Evolutionary conservation across 768 basidiomycete species (phyloP).

Genomic region (Termitomyces sp.): DNA sequence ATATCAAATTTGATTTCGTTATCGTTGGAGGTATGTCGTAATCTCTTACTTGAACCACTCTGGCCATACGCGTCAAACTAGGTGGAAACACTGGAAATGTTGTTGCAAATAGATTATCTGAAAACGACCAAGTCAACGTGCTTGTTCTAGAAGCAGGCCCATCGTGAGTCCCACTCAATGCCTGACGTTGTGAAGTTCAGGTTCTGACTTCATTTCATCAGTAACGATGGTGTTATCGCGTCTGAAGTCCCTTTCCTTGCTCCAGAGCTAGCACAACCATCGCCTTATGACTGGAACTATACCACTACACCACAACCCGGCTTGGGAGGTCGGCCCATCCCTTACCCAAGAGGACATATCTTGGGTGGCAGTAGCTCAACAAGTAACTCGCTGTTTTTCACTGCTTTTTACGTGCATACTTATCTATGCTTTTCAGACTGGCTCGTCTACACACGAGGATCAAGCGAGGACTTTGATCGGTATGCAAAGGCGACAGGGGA

Average conservation of each 20-base stretch:
- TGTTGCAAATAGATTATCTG: constrained; percentile 25
- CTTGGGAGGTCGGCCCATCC: constrained; percentile 19
- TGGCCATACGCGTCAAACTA: background rate
- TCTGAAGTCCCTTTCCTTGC: constrained; percentile 18
- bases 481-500: constrained; percentile 22
- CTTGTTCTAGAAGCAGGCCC: constrained; percentile 26
- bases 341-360: constrained; percentile 24
- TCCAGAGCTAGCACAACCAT: constrained; percentile 4
- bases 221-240: constrained; percentile 15
- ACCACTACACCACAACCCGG: constrained; percentile 23
- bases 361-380: constrained; percentile 25
- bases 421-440: constrained; percentile 6
- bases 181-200: background rate
- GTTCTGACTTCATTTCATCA: background rate
- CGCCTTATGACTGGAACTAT: constrained; percentile 26
- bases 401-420: background rate
- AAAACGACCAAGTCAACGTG: constrained; percentile 19
- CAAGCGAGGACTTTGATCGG: constrained; percentile 29
- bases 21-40: constrained; percentile 15
- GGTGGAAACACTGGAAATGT: constrained; percentile 16
- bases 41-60: background rate
- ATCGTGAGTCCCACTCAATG: constrained; percentile 12
- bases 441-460: constrained; percentile 26
- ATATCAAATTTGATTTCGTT: constrained; percentile 18
- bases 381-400: constrained; percentile 14